Evolutionary conservation across 169 alveolate species (phyloP).

Genomic region (Cytauxzoon felis): DNA sequence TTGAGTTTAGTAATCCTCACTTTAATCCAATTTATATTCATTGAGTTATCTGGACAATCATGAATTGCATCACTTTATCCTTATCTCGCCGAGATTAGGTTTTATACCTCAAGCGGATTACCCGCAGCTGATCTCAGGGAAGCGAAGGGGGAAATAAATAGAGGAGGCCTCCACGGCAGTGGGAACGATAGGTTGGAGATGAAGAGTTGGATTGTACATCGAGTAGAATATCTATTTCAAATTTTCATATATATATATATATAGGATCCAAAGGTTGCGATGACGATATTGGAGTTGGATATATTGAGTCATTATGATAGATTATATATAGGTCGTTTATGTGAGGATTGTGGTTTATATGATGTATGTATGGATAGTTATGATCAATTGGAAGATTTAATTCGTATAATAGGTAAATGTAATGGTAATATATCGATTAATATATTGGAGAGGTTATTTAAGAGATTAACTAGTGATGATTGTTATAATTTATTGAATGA

Average conservation of each 20-base stretch:
- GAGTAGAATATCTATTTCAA: slow-evolving; percentile 6
- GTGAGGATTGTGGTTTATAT: slow-evolving; percentile 96
- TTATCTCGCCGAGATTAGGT: too few relatives aligned
- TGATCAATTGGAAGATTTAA: slow-evolving; percentile 2
- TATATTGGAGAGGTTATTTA: slow-evolving; percentile 79
- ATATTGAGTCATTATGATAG: slow-evolving; percentile 95
- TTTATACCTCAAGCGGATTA: slow-evolving; percentile 61
- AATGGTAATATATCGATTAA: slow-evolving; percentile 69
- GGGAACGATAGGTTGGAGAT: too few relatives aligned
- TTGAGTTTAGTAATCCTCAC: too few relatives aligned
- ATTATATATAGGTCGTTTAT: slow-evolving; percentile 91
- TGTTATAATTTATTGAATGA: slow-evolving; percentile 55
- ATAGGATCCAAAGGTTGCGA: slow-evolving; percentile 89
- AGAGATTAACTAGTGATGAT: slow-evolving; percentile 75
- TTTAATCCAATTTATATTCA: too few relatives aligned
- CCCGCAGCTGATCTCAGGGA: too few relatives aligned
- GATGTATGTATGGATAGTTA: slow-evolving; percentile 93
- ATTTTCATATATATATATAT: slow-evolving; percentile 31
- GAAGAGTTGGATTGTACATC: too few relatives aligned
- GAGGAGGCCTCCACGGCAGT: too few relatives aligned
- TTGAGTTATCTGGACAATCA: too few relatives aligned
- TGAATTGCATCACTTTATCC: too few relatives aligned
- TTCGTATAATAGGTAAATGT: slow-evolving; percentile 79
- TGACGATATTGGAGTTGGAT: slow-evolving; percentile 90
- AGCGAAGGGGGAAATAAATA: too few relatives aligned